Evolutionary conservation across 2,329 filamentous ascomycete genomes (phyloP), one percentile per base, ranked within the genome.

Genomic region (Pleurostoma richardsiae): DNA sequence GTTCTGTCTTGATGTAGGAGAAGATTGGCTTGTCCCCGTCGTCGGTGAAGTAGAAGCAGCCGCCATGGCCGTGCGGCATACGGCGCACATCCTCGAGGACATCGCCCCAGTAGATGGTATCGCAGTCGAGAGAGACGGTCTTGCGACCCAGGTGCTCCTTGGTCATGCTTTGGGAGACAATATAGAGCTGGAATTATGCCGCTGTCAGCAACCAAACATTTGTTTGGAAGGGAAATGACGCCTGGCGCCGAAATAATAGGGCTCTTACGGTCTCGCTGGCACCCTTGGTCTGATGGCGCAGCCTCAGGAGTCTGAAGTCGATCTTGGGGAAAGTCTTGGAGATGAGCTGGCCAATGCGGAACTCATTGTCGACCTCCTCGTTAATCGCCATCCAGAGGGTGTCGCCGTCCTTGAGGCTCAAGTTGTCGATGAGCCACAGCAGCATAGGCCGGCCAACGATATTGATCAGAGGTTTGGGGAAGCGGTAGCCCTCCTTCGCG

Each of bases 61-160:
- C 33, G n/a, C 33, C 33, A 36, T 36, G 33, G 33, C 33, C 33
- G 8, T 49, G 28, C 10, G 58, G 56, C 56, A 61, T 57, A 43
- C 54, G 48, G 29, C 60, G 56, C 30, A 56, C 52, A 10, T 57
- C 44, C 38, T 54, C 48, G 4, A 63, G 56, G 30, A 63, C 52
- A 36, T 63, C 59, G 38, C 53, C 56, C 60, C 58, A 63, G 53
- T 62, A 62, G 47, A 63, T 60, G 38, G 59, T 63, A n/a, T 63
- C 60, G 51, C 60, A 62, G 47, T 62, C 60, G 39, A 62, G 56
- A 7, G 59, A 61, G 19, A 62, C 54, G 4, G 58, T 61, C 46
- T 52, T 54, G 41, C 58, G 52, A 29, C 49, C 43, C 41, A 62
- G 54, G 39, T 61, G 51, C 42, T 59, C 52, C 42, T 50, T 53